Base-by-base conservation (phyloP, 2,329 filamentous ascomycete species). In the Trichoderma afroharzianum region DNA sequence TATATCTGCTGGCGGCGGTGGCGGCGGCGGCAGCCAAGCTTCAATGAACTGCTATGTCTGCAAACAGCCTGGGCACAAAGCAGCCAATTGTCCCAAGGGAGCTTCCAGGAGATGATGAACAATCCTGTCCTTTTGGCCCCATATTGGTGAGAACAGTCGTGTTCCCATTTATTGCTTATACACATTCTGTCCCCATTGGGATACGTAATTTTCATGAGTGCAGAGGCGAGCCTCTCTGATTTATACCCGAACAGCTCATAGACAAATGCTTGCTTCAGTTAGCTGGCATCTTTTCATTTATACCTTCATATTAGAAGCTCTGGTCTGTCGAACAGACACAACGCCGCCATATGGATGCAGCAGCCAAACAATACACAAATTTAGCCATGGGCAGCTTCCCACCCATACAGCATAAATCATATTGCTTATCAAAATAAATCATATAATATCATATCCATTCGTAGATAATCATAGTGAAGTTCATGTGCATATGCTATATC, bases 61-160 rank as follows among this genome's bases (percentile, higher is more conserved):
- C 78, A 87, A 89, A 18, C 84, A 88, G 74, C 82, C 83, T 39
- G 90, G 90, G 1, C 91, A 93, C 79, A 86, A 85, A 73, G 84
- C 84, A 67, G 81, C 79, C 62, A 85, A 89, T 24, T 92, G 90
- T 77, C 85, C 88, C 2, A 70, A 70, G n/a, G 30, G 57, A 6
- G 24, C 50, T 39, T 63, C 55, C 47, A 53, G 58, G 47, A 68
- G 64, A 68, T 68, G 36, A 63, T 68, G 36, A 59, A 50, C 32
- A n/a, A 39, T 39, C 15, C 8, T 18, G 28, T 30, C 21, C 9
- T 47, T 55, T 53, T 6, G n/a, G 43, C 58, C 59, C 21, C 11
- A 36, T 12, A 24, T 57, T 50, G 30, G 66, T 68, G 57, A 61
- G 24, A 33, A 32, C 26, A 12, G 2, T 24, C 14, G 28, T 21